These are phyloP conservation scores for Apiospora rasikravindrae DNA, from an alignment of 2,329 filamentous ascomycete species.

Conservation along the genomic window DNA sequence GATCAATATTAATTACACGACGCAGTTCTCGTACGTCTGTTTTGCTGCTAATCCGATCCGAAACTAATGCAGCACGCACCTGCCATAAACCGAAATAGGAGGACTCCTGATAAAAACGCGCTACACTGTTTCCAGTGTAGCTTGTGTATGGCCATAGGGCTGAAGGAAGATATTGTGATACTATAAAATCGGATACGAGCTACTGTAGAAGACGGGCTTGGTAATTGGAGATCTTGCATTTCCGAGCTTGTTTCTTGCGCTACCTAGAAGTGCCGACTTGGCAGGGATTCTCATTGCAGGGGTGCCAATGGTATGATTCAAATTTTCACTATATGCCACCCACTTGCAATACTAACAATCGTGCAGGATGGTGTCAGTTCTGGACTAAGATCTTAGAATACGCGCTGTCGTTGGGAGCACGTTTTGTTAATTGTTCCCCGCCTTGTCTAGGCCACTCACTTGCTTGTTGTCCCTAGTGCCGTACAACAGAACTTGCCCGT, in stretches of 20 bases:
- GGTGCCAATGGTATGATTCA: no score
- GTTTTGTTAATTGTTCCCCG: background rate
- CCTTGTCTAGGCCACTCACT: background rate
- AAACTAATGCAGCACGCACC: slow-evolving; percentile 52
- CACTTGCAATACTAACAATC: background rate
- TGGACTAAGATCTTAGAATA: background rate
- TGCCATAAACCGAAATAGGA: background rate
- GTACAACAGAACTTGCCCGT: background rate
- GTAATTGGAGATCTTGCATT: background rate
- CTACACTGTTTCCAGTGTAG: no score
- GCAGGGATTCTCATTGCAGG: no score
- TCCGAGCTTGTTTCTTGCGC: background rate
- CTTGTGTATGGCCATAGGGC: background rate
- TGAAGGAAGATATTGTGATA: background rate
- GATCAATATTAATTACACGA: slow-evolving; percentile 24
- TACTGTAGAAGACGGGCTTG: background rate
- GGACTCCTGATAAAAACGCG: background rate
- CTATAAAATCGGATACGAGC: background rate
- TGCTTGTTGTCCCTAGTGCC: no score
- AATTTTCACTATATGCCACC: no score
- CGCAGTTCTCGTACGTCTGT: slow-evolving; percentile 47
- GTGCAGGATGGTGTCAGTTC: background rate
- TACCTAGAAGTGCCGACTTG: background rate
- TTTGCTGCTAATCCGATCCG: slow-evolving; percentile 43
- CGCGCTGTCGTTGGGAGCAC: background rate